These are phyloP conservation scores for Hypsizygus ulmarius DNA, from an alignment of 1,284 basidiomycete species.

Conservation along the genomic window DNA sequence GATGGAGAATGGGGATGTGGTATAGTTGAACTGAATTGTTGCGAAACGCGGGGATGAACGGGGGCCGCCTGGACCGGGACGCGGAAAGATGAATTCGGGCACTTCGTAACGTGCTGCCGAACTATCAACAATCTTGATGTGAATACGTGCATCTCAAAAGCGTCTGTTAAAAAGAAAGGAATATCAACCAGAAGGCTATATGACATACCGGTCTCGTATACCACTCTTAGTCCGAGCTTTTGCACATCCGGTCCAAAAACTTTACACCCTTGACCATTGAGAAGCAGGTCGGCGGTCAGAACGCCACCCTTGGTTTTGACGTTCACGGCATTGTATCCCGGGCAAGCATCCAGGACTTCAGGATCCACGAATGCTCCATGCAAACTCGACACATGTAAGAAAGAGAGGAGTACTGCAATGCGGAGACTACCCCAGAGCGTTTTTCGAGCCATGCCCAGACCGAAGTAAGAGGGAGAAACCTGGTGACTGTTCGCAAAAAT, in stretches of 20 bases:
- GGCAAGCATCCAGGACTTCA: constrained; percentile 43
- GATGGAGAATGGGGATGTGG: constrained; percentile 68
- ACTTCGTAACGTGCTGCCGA: constrained; percentile 61
- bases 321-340: constrained; percentile 49
- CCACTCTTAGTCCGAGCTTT: constrained; percentile 50
- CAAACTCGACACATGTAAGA: constrained; percentile 1
- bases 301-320: constrained; percentile 34
- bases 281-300: constrained; percentile 51
- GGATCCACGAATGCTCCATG: constrained; percentile 13
- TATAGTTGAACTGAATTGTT: constrained; percentile 65
- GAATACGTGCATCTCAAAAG: constrained; percentile 54
- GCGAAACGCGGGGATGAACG: constrained; percentile 31
- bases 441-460: constrained; percentile 4
- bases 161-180: neutral
- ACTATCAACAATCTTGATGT: constrained; percentile 71
- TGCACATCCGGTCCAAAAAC: constrained; percentile 62
- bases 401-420: neutral
- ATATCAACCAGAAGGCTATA: neutral
- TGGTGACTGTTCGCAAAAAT: neutral
- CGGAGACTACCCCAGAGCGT: constrained; percentile 1
- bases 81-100: constrained; percentile 62
- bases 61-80: constrained; percentile 39
- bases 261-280: constrained; percentile 57
- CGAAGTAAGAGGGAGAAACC: neutral
- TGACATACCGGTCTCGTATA: constrained; percentile 54